Conservation (phyloP, 805 yeast species). For the Yamadazyma insecticola region DNA sequence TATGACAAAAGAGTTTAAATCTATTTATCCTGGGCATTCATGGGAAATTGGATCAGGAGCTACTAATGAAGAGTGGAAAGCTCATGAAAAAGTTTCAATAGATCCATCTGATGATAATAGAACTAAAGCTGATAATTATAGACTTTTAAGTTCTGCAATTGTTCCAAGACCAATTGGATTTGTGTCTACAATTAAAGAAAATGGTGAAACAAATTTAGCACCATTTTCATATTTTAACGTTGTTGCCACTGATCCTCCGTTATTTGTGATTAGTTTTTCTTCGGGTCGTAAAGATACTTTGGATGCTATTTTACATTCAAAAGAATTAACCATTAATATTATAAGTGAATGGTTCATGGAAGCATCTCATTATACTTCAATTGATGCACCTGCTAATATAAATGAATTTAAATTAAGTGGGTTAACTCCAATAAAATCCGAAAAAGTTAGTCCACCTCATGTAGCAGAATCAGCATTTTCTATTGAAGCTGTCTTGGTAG, state of each 20-base stretch:
- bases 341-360: slow-evolving; percentile 62
- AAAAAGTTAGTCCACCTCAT: slow-evolving; percentile 46
- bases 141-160: slow-evolving; percentile 46
- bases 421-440: slow-evolving; percentile 42
- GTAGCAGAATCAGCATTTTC: slow-evolving; percentile 62
- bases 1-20: slow-evolving; percentile 4
- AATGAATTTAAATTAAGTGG: slow-evolving; percentile 58
- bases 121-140: slow-evolving; percentile 42
- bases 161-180: slow-evolving; percentile 62
- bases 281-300: slow-evolving; percentile 45
- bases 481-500: slow-evolving; percentile 48
- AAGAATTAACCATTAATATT: slow-evolving; percentile 52
- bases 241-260: slow-evolving; percentile 53
- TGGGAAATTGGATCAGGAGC: slow-evolving; percentile 44
- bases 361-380: slow-evolving; percentile 52
- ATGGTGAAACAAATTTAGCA: slow-evolving; percentile 47
- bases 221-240: slow-evolving; percentile 57
- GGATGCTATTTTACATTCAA: slow-evolving; percentile 44
- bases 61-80: slow-evolving; percentile 44
- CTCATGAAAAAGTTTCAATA: slow-evolving; percentile 33
- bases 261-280: slow-evolving; percentile 48
- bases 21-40: slow-evolving; percentile 17
- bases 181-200: slow-evolving; percentile 41
- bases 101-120: slow-evolving; percentile 46
- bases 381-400: slow-evolving; percentile 43